phyloP scores from a whole-genome alignment of 2,329 filamentous ascomycete genomes.

The Aspergillus thermomutatus region DNA sequence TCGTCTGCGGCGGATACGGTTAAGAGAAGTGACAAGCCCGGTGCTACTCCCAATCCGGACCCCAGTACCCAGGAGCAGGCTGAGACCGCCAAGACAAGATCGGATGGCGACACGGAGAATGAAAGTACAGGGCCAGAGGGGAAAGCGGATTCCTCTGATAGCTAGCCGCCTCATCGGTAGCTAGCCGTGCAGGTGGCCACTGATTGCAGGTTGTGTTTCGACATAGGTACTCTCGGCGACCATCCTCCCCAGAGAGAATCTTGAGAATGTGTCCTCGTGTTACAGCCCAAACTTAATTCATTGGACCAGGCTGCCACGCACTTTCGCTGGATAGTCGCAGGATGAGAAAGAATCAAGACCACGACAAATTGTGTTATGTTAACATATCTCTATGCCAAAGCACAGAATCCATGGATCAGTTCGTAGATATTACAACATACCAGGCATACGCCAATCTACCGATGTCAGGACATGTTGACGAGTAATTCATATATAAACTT shows the following conservation, averaged over 20 bases:
- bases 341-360: neutral
- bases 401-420: neutral
- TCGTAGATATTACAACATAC: neutral
- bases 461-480: neutral
- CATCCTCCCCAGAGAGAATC: neutral
- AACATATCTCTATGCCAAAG: neutral
- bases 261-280: too few species aligned
- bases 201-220: neutral
- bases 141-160: neutral
- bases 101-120: neutral
- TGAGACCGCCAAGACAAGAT: neutral
- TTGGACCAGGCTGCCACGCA: too few species aligned
- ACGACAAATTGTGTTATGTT: neutral
- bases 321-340: too few species aligned
- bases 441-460: neutral
- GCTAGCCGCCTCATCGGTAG: neutral
- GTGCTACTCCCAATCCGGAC: neutral
- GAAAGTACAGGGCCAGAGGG: neutral
- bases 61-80: neutral
- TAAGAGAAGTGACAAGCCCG: neutral
- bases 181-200: neutral
- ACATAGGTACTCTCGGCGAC: neutral
- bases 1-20: neutral
- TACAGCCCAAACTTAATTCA: too few species aligned
- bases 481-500: neutral